phyloP scores from a whole-genome alignment of 2,329 filamentous ascomycete species.

The Didymella segeticola region DNA sequence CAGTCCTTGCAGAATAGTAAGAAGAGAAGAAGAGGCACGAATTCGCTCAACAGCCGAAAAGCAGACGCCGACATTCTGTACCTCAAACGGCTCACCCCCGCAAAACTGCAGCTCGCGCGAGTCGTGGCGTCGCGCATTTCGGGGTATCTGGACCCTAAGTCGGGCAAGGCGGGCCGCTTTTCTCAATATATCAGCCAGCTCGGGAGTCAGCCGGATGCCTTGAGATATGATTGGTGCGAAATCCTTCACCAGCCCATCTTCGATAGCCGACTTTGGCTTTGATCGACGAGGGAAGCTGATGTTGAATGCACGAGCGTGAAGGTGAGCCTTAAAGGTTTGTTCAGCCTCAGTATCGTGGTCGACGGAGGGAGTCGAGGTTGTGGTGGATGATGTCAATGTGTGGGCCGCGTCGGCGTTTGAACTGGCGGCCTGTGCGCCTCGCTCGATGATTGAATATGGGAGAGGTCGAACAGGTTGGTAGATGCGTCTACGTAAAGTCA shows the following conservation, averaged over 20 bases:
- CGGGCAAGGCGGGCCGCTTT: constrained; percentile 28
- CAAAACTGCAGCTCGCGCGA: constrained; percentile 9
- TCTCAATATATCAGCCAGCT: constrained; percentile 15
- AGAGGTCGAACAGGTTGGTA: too few species aligned
- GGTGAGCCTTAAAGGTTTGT: neutral
- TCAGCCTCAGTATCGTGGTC: neutral
- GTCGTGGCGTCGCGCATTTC: constrained; percentile 16
- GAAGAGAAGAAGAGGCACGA: neutral
- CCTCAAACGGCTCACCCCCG: constrained; percentile 3
- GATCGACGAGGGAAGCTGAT: neutral
- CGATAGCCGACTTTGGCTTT: neutral
- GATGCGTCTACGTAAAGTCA: constrained; percentile 72
- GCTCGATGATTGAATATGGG: neutral
- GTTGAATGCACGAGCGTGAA: neutral
- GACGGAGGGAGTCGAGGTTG: neutral
- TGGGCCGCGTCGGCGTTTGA: constrained; percentile 10
- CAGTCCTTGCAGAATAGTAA: neutral
- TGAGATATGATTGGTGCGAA: constrained; percentile 17
- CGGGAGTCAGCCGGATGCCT: constrained; percentile 13
- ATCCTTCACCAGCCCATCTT: neutral
- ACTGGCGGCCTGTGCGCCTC: neutral
- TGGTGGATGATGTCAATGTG: neutral
- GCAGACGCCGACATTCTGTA: constrained; percentile 21
- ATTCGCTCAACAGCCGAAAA: constrained; percentile 13
- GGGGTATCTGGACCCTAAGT: constrained; percentile 22